These are phyloP conservation scores for Trametes pubescens DNA, from an alignment of 1,284 basidiomycete species.

Conservation along the genomic window DNA sequence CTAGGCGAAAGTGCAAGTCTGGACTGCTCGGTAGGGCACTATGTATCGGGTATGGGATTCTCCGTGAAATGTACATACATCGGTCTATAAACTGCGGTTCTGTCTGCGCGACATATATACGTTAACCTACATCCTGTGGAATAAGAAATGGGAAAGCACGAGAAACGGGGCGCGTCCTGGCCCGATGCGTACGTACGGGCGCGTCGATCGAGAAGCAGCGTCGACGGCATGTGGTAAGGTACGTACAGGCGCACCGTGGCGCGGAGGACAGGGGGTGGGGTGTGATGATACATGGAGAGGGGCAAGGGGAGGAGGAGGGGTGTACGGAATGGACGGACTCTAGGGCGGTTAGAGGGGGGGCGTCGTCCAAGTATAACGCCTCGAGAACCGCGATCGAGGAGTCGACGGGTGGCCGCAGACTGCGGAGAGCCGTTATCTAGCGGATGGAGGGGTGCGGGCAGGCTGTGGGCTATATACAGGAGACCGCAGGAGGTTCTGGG, in stretches of 20 bases:
- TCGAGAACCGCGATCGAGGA: not conserved
- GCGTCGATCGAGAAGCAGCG: not conserved
- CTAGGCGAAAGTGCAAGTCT: not conserved
- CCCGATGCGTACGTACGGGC: not conserved
- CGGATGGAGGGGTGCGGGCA: not conserved
- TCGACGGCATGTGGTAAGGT: not conserved
- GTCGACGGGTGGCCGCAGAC: too few relatives aligned
- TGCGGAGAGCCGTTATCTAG: slow-evolving; percentile 2
- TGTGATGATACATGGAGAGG: not conserved
- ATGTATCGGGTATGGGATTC: not conserved
- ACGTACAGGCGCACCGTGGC: not conserved
- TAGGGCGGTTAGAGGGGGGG: not conserved
- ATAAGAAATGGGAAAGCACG: not conserved
- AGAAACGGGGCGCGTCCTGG: not conserved
- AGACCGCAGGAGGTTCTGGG: not conserved
- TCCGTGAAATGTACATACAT: slow-evolving; percentile 26
- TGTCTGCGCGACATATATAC: slow-evolving; percentile 19
- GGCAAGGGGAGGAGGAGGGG: not conserved
- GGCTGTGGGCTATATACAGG: not conserved
- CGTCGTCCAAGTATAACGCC: not conserved
- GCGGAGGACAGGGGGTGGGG: not conserved
- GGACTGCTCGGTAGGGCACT: not conserved
- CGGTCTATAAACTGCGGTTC: slow-evolving; percentile 22
- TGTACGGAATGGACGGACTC: not conserved
- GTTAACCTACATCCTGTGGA: slow-evolving; percentile 18